phyloP scores from a whole-genome alignment of 192 early-diverging fungal species.

The Linnemannia hyalina region DNA sequence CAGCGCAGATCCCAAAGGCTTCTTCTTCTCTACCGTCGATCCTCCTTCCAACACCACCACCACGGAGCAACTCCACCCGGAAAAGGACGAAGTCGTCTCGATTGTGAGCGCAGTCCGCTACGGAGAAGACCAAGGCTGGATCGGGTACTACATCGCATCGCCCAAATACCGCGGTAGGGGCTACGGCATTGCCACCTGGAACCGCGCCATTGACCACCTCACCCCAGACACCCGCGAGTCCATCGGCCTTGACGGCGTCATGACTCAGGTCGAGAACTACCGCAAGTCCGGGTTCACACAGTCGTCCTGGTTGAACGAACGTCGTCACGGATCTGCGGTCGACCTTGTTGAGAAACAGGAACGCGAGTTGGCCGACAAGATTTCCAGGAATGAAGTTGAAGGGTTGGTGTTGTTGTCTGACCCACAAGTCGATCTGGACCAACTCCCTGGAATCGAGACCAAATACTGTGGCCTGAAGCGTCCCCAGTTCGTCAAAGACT shows the following conservation, averaged over 20 bases:
- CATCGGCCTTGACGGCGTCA: slow-evolving; percentile 37
- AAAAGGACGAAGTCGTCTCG: slow-evolving; percentile 12
- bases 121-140: slow-evolving; percentile 39
- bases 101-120: slow-evolving; percentile 29
- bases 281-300: slow-evolving; percentile 37
- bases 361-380: slow-evolving; percentile 3
- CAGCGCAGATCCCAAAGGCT: slow-evolving; percentile 24
- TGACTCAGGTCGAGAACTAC: slow-evolving; percentile 42
- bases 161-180: slow-evolving; percentile 36
- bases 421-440: slow-evolving; percentile 18
- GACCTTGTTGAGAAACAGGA: slow-evolving; percentile 15
- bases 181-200: slow-evolving; percentile 16
- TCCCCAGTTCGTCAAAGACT: slow-evolving; percentile 23
- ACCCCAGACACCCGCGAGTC: background rate
- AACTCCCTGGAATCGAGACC: slow-evolving; percentile 18
- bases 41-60: background rate
- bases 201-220: slow-evolving; percentile 4
- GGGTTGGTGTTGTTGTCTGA: slow-evolving; percentile 26
- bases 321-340: slow-evolving; percentile 20
- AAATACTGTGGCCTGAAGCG: slow-evolving; percentile 36
- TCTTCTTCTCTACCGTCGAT: slow-evolving; percentile 10
- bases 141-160: slow-evolving; percentile 39
- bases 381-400: background rate
- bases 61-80: background rate
- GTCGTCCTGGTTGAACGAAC: slow-evolving; percentile 26